A percentile compares a stretch with the other conserved stretches of the same genome.
Conservation (phyloP, 2,329 filamentous ascomycete genomes). For the Colletotrichum tamarilloi region DNA sequence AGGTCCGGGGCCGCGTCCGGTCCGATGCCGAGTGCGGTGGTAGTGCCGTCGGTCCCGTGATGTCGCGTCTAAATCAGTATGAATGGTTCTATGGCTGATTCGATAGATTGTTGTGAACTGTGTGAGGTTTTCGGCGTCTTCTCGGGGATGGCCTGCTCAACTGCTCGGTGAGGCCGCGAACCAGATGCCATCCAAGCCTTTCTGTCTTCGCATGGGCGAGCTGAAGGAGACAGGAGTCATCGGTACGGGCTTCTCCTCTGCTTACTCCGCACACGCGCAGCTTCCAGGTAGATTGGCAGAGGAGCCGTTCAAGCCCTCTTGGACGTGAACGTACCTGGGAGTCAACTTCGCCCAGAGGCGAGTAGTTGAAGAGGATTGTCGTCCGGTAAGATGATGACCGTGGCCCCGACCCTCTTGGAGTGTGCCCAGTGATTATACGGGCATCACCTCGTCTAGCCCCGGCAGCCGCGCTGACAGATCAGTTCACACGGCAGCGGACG, state of each 20-base stretch:
- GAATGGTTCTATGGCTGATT: neutral
- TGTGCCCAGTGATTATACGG: too few species aligned
- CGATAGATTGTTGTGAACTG: neutral
- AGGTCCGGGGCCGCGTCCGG: neutral
- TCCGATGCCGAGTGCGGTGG: neutral
- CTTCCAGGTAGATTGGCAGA: neutral
- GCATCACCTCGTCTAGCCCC: too few species aligned
- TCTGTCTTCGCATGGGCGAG: too few species aligned
- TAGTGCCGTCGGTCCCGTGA: neutral
- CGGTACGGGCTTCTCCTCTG: too few species aligned
- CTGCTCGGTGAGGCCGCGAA: neutral
- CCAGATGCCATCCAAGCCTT: neutral
- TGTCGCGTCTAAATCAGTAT: accelerated
- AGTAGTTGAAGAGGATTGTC: neutral
- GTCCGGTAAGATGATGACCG: neutral
- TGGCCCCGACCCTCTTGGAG: too few species aligned
- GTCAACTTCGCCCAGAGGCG: neutral
- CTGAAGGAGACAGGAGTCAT: too few species aligned
- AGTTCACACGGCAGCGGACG: too few species aligned
- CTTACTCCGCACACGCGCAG: neutral
- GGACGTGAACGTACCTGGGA: neutral
- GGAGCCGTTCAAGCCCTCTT: too few species aligned
- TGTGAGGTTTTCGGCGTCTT: neutral
- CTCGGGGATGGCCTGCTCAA: neutral
- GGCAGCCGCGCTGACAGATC: too few species aligned